These are phyloP conservation scores for Phytomonas serpens DNA, from an alignment of 208 protist genomes.

Conservation along the genomic window DNA sequence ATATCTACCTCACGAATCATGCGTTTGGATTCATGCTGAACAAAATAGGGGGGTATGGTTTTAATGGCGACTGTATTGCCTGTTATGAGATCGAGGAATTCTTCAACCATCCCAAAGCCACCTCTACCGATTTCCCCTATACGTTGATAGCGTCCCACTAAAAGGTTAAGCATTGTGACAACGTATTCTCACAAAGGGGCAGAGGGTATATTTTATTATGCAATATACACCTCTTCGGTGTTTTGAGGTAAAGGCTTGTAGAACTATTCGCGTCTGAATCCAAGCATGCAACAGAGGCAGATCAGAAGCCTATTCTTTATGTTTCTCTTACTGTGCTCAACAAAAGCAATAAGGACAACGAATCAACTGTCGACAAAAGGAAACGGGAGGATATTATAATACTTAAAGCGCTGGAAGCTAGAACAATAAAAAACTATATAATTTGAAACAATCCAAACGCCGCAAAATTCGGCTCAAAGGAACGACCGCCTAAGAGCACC, in stretches of 20 bases:
- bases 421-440: background rate
- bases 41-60: conserved; percentile 72
- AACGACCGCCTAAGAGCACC: background rate
- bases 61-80: conserved; percentile 84
- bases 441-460: background rate
- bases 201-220: conserved; percentile 10
- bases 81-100: conserved; percentile 82
- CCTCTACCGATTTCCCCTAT: conserved; percentile 81
- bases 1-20: conserved; percentile 95
- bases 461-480: background rate
- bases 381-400: background rate
- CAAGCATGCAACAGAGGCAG: background rate
- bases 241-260: background rate
- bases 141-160: conserved; percentile 70
- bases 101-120: conserved; percentile 96
- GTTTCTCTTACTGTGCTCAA: background rate
- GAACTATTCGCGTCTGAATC: background rate
- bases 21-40: conserved; percentile 89
- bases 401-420: background rate
- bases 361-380: background rate
- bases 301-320: background rate
- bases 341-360: background rate
- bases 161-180: conserved; percentile 26
- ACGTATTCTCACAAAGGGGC: background rate
- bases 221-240: background rate